These are phyloP conservation scores for Penstemon davidsonii DNA, from an alignment of 257 asterid species.

Conservation along the genomic window DNA sequence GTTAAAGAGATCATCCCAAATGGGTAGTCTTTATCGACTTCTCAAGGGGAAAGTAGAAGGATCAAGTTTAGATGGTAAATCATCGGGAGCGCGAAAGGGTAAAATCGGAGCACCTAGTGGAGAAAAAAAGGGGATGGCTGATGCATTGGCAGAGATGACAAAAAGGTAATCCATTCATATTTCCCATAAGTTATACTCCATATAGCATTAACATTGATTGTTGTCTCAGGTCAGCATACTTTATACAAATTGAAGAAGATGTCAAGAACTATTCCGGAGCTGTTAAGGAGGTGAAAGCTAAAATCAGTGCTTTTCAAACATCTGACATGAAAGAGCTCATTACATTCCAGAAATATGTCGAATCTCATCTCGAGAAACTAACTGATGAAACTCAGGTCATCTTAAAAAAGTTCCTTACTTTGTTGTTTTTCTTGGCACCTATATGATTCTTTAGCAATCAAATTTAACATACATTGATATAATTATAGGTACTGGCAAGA, in stretches of 20 bases:
- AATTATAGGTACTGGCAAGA: constrained; percentile 70
- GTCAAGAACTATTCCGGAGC: constrained; percentile 50
- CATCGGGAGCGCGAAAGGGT: constrained; percentile 50
- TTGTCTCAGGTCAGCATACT: constrained; percentile 75
- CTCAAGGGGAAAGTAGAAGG: constrained; percentile 95
- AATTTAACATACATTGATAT: not conserved
- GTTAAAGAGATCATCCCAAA: constrained; percentile 84
- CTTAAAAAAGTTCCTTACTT: not conserved
- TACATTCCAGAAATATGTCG: constrained; percentile 61
- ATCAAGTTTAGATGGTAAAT: constrained; percentile 46
- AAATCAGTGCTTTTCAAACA: constrained; percentile 56
- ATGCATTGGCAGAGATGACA: constrained; percentile 96
- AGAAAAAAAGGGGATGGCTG: constrained; percentile 92
- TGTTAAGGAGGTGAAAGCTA: constrained; percentile 52
- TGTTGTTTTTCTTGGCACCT: too few species aligned
- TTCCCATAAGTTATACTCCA: not conserved
- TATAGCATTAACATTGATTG: not conserved
- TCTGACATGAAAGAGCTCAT: constrained; percentile 77
- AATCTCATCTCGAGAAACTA: constrained; percentile 75
- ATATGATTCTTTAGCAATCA: constrained; percentile 8
- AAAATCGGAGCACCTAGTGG: constrained; percentile 51
- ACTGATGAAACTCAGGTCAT: constrained; percentile 81
- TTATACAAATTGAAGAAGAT: constrained; percentile 85
- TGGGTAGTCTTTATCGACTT: constrained; percentile 82
- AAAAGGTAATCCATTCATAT: constrained; percentile 51